Percentiles rank a stretch among this genome's conserved stretches.
Evolutionary conservation across 1,139 yeast species (phyloP).

Genomic region (Geotrichum histeridarum): DNA sequence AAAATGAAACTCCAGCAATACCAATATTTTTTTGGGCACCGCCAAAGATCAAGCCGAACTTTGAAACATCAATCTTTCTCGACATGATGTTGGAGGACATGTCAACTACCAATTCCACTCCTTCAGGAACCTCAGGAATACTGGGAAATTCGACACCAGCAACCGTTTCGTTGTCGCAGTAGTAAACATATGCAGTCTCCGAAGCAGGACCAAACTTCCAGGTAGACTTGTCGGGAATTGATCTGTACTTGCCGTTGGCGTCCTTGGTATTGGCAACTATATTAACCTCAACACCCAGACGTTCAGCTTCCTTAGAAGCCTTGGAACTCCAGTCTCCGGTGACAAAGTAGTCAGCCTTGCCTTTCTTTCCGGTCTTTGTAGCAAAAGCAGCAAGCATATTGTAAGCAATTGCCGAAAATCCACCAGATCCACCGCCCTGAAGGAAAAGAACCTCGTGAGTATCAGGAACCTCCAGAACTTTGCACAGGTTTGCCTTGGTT

Average conservation of each 20-base stretch:
- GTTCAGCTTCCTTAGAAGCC: slow-evolving; percentile 75
- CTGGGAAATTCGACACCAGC: slow-evolving; percentile 81
- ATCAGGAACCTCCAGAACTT: slow-evolving; percentile 72
- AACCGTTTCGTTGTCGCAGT: slow-evolving; percentile 95
- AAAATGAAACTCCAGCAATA: slow-evolving; percentile 87
- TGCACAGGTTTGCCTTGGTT: slow-evolving; percentile 60
- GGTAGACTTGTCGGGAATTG: slow-evolving; percentile 60
- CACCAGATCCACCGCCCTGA: slow-evolving; percentile 98
- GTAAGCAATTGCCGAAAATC: slow-evolving; percentile 81
- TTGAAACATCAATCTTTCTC: slow-evolving; percentile 69
- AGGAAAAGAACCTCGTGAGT: slow-evolving; percentile 89
- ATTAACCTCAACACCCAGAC: slow-evolving; percentile 76
- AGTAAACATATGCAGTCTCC: slow-evolving; percentile 75
- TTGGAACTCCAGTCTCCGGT: slow-evolving; percentile 94
- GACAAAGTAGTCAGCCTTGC: slow-evolving; percentile 80
- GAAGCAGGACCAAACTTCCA: slow-evolving; percentile 50
- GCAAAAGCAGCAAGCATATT: slow-evolving; percentile 75
- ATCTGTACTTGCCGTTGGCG: slow-evolving; percentile 52
- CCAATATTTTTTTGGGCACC: slow-evolving; percentile 99
- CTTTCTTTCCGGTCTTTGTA: slow-evolving; percentile 54
- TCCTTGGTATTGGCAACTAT: slow-evolving; percentile 60
- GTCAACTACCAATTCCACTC: slow-evolving; percentile 83
- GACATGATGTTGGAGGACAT: slow-evolving; percentile 91
- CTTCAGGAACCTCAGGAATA: slow-evolving; percentile 51
- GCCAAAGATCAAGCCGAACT: slow-evolving; percentile 74